A percentile compares a stretch with the other conserved stretches of the same genome.
phyloP scores from a whole-genome alignment of 192 early-diverging fungal species.

The Umbelopsis sp. region DNA sequence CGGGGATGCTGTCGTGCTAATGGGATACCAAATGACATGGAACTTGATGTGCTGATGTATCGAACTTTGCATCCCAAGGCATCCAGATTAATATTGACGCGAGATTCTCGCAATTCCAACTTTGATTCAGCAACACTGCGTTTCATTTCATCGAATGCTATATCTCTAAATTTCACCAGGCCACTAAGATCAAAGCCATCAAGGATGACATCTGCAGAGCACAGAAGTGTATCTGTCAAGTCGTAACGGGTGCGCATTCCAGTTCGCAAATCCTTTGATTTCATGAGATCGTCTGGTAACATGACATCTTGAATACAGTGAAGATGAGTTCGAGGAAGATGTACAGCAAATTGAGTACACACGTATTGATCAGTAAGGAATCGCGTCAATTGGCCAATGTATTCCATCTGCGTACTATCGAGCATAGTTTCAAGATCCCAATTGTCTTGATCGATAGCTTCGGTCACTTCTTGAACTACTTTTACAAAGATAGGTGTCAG shows the following conservation, averaged over 20 bases:
- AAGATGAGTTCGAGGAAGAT: conserved; percentile 55
- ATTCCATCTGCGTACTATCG: conserved; percentile 65
- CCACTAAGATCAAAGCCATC: conserved; percentile 53
- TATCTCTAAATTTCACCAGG: conserved; percentile 50
- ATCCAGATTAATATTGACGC: conserved; percentile 55
- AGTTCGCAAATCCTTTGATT: conserved; percentile 48
- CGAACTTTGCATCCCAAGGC: conserved; percentile 56
- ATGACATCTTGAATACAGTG: conserved; percentile 76
- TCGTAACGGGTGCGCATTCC: conserved; percentile 58
- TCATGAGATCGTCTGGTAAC: conserved; percentile 57
- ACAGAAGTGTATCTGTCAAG: conserved; percentile 58
- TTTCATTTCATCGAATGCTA: conserved; percentile 50
- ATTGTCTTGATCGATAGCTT: conserved; percentile 56
- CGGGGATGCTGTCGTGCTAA: conserved; percentile 43
- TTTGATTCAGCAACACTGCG: conserved; percentile 45
- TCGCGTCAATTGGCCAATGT: conserved; percentile 58
- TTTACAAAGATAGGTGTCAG: conserved; percentile 71
- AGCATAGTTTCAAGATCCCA: conserved; percentile 66
- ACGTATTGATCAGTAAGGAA: conserved; percentile 50
- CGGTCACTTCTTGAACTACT: conserved; percentile 65
- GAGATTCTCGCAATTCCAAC: conserved; percentile 53
- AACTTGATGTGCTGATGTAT: conserved; percentile 49
- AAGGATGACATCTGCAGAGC: conserved; percentile 63
- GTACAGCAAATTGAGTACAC: conserved; percentile 54
- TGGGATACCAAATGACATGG: conserved; percentile 67